A percentile compares a stretch with the other conserved stretches of the same genome.
Conservation (phyloP, 495 filamentous ascomycete species). For the Talaromyces ruber region DNA sequence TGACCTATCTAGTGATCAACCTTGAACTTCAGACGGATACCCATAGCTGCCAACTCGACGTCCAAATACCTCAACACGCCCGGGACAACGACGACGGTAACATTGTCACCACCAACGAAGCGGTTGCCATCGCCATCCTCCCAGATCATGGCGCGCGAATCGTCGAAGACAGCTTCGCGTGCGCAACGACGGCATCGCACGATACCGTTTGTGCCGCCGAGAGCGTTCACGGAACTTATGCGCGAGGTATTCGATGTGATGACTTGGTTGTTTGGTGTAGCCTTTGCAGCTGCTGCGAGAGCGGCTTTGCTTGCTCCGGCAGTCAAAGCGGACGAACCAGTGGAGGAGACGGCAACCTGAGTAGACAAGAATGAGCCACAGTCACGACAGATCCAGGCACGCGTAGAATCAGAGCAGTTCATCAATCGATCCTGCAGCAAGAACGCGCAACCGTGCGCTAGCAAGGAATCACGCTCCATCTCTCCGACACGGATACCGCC, state of each 20-base stretch:
- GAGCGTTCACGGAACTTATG: conserved; percentile 12
- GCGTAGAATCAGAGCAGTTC: conserved; percentile 89
- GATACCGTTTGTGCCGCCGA: conserved; percentile 48
- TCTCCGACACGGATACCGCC: conserved; percentile 98
- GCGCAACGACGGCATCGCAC: conserved; percentile 85
- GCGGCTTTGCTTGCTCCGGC: conserved; percentile 22
- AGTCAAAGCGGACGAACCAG: conserved; percentile 16
- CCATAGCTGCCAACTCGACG: conserved; percentile 92
- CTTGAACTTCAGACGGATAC: conserved; percentile 81
- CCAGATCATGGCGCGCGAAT: conserved; percentile 68
- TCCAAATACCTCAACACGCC: conserved; percentile 89
- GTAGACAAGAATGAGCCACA: conserved; percentile 87
- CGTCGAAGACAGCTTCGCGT: conserved; percentile 50
- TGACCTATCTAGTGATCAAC: conserved; percentile 40
- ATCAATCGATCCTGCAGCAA: conserved; percentile 89
- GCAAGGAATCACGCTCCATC: conserved; percentile 93
- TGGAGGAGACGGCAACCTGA: conserved; percentile 54
- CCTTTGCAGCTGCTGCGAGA: conserved; percentile 24
- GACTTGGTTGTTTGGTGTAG: conserved; percentile 18
- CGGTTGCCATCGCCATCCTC: conserved; percentile 77
- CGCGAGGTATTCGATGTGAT: conserved; percentile 3
- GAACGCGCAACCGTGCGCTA: conserved; percentile 93
- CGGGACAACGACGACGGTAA: conserved; percentile 83
- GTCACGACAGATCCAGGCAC: conserved; percentile 75
- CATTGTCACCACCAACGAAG: conserved; percentile 82